Percentiles rank a stretch among this genome's conserved stretches.
Conservation (phyloP, 345 rosid species). For the Acer saccharum region DNA sequence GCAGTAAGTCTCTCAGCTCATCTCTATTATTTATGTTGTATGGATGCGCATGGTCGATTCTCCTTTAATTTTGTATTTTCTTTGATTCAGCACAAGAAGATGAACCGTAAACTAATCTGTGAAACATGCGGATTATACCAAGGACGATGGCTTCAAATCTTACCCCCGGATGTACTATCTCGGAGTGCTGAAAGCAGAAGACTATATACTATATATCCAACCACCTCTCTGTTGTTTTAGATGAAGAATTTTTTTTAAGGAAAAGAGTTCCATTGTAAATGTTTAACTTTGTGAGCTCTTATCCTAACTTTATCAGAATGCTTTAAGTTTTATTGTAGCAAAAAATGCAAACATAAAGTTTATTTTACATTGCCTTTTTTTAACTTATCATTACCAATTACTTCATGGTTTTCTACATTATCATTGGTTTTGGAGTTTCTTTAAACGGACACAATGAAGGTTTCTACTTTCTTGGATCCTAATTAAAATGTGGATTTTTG, state of each 20-base stretch:
- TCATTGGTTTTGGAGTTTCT: background rate
- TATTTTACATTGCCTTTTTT: background rate
- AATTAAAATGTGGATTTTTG: too few species aligned
- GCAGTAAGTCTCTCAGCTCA: slow-evolving; percentile 59
- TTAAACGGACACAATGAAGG: background rate
- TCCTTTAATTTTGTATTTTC: background rate
- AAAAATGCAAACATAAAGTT: background rate
- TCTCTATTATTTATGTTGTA: background rate
- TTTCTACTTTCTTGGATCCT: background rate
- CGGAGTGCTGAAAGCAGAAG: too few species aligned
- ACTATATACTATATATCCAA: background rate
- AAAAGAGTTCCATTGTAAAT: slow-evolving; percentile 39
- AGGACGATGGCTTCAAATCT: background rate
- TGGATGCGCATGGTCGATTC: background rate
- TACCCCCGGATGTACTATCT: background rate
- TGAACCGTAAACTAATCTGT: slow-evolving; percentile 41
- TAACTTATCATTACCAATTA: background rate
- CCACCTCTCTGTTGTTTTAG: slow-evolving; percentile 9
- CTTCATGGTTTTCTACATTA: background rate
- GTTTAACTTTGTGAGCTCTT: slow-evolving; percentile 16
- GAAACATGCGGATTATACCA: slow-evolving; percentile 10
- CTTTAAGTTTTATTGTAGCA: slow-evolving; percentile 14
- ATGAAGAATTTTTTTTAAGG: background rate
- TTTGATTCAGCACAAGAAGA: slow-evolving; percentile 73
- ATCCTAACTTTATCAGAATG: background rate